Evolutionary conservation across 2,329 filamentous ascomycete genomes (phyloP).

Genomic region (Hymenoscyphus fraxineus): DNA sequence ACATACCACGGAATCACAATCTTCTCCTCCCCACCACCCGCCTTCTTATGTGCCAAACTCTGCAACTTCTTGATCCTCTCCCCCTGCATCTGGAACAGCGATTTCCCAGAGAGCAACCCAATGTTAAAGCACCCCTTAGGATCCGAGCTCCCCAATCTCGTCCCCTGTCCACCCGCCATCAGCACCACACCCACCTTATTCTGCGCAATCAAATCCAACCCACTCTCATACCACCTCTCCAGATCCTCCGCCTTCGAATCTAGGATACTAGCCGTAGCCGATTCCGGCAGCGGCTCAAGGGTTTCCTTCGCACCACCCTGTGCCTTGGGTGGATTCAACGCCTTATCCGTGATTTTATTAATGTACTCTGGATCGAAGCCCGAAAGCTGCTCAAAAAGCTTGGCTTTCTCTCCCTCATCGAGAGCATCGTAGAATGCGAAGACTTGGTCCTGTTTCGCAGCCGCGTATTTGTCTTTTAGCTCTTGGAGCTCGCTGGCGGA

Average conservation of each 20-base stretch:
- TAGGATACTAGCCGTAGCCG: conserved; percentile 83
- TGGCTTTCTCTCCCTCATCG: conserved; percentile 65
- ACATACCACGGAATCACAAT: conserved; percentile 93
- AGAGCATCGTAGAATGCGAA: conserved; percentile 86
- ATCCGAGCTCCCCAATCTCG: conserved; percentile 85
- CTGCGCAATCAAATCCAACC: conserved; percentile 61
- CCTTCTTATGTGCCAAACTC: conserved; percentile 69
- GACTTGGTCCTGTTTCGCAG: conserved; percentile 75
- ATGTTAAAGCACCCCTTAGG: conserved; percentile 99
- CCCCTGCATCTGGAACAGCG: conserved; percentile 94
- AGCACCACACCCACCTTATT: conserved; percentile 81
- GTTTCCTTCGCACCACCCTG: conserved; percentile 36
- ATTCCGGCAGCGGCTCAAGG: conserved; percentile 84
- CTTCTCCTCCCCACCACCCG: conserved; percentile 50
- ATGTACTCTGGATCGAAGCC: conserved; percentile 81
- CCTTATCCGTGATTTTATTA: conserved; percentile 79
- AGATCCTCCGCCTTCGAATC: conserved; percentile 79
- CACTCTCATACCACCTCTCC: conserved; percentile 75
- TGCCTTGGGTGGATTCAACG: conserved; percentile 69
- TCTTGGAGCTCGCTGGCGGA: conserved; percentile 40
- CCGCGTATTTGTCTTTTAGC: conserved; percentile 68
- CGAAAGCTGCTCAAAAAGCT: conserved; percentile 76
- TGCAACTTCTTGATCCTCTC: conserved; percentile 89
- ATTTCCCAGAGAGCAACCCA: conserved; percentile 86
- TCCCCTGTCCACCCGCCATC: conserved; percentile 97